Base-by-base conservation (phyloP, 768 basidiomycete genomes). In the Peribolospora baueri region DNA sequence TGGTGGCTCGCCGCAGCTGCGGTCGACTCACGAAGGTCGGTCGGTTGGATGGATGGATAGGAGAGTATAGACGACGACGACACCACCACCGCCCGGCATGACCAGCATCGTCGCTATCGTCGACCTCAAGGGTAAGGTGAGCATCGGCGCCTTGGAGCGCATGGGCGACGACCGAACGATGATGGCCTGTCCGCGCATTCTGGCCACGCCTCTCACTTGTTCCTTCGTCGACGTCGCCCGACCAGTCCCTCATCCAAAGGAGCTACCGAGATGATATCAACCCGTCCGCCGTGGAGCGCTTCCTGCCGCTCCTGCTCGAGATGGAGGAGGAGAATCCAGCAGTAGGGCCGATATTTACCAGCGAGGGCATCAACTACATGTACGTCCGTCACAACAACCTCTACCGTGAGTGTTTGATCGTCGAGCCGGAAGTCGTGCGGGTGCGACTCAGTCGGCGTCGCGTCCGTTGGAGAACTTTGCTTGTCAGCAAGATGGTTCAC, bases 361-460 rank as follows among this genome's bases (percentile, higher is more conserved):
- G 76, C 60, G 83, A 88, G 63, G 91, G 91, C 10, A 72, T 97
- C 70, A 97, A 97, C 68, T 98, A 90, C 70, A 83, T 95, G 81
- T 88, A 98, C 67, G 95, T 98, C 65, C 76, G 91, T 39, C 91
- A 97, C 67, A 91, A 86, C 49, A 98, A 98, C 70, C 73, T 98
- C 5, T 98, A 98, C 66, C 73, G 91, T 93, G 64, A 62, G 85
- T 74, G 42, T 25, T 40, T 55, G 25, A 25, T 11, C 37, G 40
- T 25, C 39, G 14, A 4, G 13, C 43, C 50, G 5, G n/a, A 45
- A 25, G 25, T 25, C 25, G 25, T 25, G 25, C 25, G 25, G 10
- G 14, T 9, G 36, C 52, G 42, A 42, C 7, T 38, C 38, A n/a
- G 36, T 54, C 6, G 43, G 38, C 4, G 47, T 53, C 52, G 37